Percentiles rank a stretch among this genome's conserved stretches.
Conservation (phyloP, 768 basidiomycete genomes). For the Phlebiopsis flavidoalba region DNA sequence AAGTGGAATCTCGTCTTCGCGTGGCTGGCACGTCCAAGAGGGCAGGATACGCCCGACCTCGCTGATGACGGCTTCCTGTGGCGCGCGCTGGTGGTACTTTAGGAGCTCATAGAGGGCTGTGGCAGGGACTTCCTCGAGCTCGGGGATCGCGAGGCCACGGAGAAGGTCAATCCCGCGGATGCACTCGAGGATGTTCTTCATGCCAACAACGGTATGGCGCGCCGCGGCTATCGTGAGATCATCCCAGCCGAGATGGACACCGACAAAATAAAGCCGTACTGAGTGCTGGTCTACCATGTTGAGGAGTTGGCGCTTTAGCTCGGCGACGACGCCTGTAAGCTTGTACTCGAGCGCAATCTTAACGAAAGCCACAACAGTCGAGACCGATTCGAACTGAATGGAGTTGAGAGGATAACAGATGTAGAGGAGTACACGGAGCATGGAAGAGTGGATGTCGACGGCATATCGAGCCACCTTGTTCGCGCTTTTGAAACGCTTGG, state of each 20-base stretch:
- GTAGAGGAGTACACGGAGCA: not conserved
- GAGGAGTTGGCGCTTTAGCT: not conserved
- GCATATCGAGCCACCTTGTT: not conserved
- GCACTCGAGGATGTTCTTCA: not conserved
- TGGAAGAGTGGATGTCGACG: not conserved
- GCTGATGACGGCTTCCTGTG: not conserved
- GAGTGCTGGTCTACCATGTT: not conserved
- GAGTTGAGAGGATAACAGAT: not conserved
- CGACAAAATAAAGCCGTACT: not conserved
- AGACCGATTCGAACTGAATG: not conserved
- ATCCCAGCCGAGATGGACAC: not conserved
- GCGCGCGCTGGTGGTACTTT: not conserved
- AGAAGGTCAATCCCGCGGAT: not conserved
- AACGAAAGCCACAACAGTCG: not conserved
- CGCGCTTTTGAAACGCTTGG: not conserved
- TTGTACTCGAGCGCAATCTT: not conserved
- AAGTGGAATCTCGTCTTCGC: not conserved
- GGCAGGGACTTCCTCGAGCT: not conserved
- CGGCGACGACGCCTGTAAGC: not conserved
- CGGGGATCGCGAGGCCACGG: not conserved
- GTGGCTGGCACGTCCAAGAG: not conserved
- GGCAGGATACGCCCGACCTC: not conserved
- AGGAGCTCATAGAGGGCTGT: not conserved
- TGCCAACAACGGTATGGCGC: not conserved
- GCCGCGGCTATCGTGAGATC: not conserved